Percentiles rank a stretch among this genome's conserved stretches.
Conservation (phyloP, 2,329 filamentous ascomycete genomes). For the Botrytis pseudocinerea region DNA sequence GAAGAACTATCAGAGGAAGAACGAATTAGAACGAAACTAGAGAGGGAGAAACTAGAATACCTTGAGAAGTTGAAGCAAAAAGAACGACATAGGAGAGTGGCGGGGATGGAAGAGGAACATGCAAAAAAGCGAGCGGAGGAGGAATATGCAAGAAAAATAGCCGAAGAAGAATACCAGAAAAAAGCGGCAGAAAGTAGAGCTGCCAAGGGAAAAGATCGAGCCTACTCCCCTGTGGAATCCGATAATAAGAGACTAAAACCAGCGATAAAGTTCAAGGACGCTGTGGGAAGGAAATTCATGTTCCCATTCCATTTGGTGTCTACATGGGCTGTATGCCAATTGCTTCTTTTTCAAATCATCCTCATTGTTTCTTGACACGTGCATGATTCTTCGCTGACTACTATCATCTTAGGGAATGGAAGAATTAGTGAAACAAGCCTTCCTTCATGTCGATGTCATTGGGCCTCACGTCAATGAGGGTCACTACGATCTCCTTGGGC, state of each 20-base stretch:
- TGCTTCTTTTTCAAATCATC: slow-evolving; percentile 24
- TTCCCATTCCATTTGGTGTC: slow-evolving; percentile 86
- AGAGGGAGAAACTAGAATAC: not conserved
- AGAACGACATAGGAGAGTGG: not conserved
- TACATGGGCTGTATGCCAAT: slow-evolving; percentile 69
- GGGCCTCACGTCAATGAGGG: slow-evolving; percentile 75
- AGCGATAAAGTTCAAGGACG: slow-evolving; percentile 74
- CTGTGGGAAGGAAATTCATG: slow-evolving; percentile 85
- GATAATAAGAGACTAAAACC: not conserved
- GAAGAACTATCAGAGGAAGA: not conserved
- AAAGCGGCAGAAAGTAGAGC: not conserved
- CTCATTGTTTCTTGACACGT: not conserved
- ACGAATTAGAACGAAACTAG: not conserved
- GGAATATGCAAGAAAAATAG: not conserved
- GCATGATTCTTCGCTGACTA: not conserved
- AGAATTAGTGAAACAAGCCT: slow-evolving; percentile 80
- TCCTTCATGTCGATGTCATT: slow-evolving; percentile 73
- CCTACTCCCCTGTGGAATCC: not conserved
- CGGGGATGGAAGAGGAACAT: not conserved
- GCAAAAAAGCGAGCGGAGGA: not conserved
- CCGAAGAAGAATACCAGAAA: not conserved
- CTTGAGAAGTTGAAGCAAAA: not conserved
- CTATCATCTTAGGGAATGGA: slow-evolving; percentile 69
- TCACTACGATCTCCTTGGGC: slow-evolving; percentile 77
- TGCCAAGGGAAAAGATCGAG: not conserved